Percentiles rank a stretch among this genome's conserved stretches.
phyloP scores from a whole-genome alignment of 1,284 basidiomycete species.

The Retiboletus flavoniger region DNA sequence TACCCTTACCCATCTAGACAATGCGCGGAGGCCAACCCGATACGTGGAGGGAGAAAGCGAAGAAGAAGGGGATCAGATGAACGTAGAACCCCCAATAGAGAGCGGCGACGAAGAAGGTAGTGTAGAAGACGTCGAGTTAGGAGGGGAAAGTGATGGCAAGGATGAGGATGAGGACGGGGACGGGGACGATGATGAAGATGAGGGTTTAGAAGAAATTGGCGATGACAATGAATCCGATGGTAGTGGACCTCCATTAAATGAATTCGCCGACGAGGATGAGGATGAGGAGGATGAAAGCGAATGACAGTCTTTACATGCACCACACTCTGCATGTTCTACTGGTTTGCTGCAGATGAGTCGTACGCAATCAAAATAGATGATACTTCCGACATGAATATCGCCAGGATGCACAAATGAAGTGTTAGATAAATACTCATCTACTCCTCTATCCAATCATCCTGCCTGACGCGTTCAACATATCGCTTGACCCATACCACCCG shows the following conservation, averaged over 20 bases:
- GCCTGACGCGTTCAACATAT: conserved; percentile 64
- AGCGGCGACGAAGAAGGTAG: conserved; percentile 65
- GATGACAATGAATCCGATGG: conserved; percentile 56
- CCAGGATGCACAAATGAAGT: conserved; percentile 17
- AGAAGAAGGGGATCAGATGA: conserved; percentile 64
- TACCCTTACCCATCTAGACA: conserved; percentile 27
- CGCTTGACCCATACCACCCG: conserved; percentile 61
- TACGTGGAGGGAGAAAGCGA: conserved; percentile 82
- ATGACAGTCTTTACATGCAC: conserved; percentile 23
- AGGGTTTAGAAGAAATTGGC: conserved; percentile 44
- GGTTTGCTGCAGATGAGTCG: not conserved
- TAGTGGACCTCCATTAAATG: conserved; percentile 53
- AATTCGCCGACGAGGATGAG: conserved; percentile 68
- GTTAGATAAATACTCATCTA: conserved; percentile 17
- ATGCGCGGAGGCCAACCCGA: conserved; percentile 44
- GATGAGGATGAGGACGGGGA: conserved; percentile 53
- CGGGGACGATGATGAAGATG: conserved; percentile 51
- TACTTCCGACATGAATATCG: conserved; percentile 2
- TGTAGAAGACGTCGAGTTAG: conserved; percentile 67
- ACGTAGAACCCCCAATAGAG: conserved; percentile 64
- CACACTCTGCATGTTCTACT: not conserved
- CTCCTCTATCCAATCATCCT: conserved; percentile 71
- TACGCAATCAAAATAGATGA: conserved; percentile 4
- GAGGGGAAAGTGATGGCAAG: conserved; percentile 55
- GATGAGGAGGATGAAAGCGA: conserved; percentile 61